phyloP scores from a whole-genome alignment of 2,329 filamentous ascomycete genomes.

The Diaporthe sp. region DNA sequence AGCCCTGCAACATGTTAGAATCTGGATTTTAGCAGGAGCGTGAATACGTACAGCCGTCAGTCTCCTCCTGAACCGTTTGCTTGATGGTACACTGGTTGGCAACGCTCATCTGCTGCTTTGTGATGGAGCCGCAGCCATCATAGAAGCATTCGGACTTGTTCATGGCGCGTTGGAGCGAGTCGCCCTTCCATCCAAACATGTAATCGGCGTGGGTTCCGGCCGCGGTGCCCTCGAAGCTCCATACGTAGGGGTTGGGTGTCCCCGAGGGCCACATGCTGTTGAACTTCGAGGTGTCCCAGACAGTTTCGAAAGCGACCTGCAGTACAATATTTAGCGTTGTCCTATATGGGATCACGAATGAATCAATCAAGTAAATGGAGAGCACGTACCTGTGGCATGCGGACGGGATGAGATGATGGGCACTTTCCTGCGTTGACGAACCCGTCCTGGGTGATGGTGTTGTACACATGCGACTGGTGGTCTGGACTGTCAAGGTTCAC shows the following conservation, averaged over 20 bases:
- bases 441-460: conserved; percentile 46
- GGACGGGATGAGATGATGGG: conserved; percentile 49
- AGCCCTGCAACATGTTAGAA: conserved; percentile 4
- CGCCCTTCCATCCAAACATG: conserved; percentile 53
- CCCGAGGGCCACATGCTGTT: conserved; percentile 55
- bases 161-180: conserved; percentile 51
- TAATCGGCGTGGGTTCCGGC: conserved; percentile 52
- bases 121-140: conserved; percentile 34
- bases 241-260: conserved; percentile 50
- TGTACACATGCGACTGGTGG: conserved; percentile 57
- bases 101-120: conserved; percentile 32
- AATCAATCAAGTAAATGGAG: background rate
- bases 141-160: conserved; percentile 42
- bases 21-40: background rate
- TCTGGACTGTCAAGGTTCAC: conserved; percentile 66
- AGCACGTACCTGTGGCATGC: conserved; percentile 48
- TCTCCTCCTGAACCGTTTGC: background rate
- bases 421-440: conserved; percentile 47
- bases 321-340: background rate
- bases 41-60: conserved; percentile 8
- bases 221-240: conserved; percentile 48
- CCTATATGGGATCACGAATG: no score
- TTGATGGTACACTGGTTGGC: conserved; percentile 32
- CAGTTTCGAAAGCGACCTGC: conserved; percentile 57
- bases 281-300: conserved; percentile 59